Evolutionary conservation across 2,329 filamentous ascomycete species (phyloP), one percentile per base, ranked within the genome.

Genomic region (Grosmannia penicillata): DNA sequence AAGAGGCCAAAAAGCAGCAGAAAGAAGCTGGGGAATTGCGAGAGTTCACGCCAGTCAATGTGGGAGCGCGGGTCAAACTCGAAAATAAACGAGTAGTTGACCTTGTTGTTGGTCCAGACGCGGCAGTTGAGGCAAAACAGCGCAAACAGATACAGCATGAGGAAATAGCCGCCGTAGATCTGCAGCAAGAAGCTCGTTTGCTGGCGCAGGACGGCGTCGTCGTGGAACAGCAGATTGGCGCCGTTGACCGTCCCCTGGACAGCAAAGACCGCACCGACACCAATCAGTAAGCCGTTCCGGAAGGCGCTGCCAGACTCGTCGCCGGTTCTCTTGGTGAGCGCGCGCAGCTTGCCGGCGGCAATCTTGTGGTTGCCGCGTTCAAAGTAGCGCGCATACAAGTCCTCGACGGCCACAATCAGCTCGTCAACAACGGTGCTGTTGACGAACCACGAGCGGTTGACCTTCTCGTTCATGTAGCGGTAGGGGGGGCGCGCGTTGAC

Each of bases 71-170:
- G 78, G 62, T 96, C 87, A 53, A 94, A 91, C 59, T 98, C 91
- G 53, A 98, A 98, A 48, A 96, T 85, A 56, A 95, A 95, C 38
- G 80, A 74, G 55, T 96, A 96, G 55, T 98, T 98, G 59, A 98
- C 83, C 58, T 89, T 93, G 54, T 79, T 77, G 37, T 64, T 65
- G 6, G 76, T 75, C 85, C 89, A 98, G 14, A 93, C 60, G 40
- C 78, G 76, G 55, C 87, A 93, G 51, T 86, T 78, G 26, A 94
- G 51, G 51, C 82, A 85, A 53, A 96, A 96, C n/a, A 93, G 61
- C 9, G 80, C 62, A 51, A 93, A 79, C 17, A 96, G 65, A 32
- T 85, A 68, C 6, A 93, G 68, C 57, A 84, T 77, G 22, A 96
- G 65, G 49, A 94, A 93, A 56, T 93, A 95, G 2, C 91, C 91